Percentiles rank a stretch among this genome's conserved stretches.
Conservation (phyloP, 2,329 filamentous ascomycete genomes). For the Fusarium camptoceras region DNA sequence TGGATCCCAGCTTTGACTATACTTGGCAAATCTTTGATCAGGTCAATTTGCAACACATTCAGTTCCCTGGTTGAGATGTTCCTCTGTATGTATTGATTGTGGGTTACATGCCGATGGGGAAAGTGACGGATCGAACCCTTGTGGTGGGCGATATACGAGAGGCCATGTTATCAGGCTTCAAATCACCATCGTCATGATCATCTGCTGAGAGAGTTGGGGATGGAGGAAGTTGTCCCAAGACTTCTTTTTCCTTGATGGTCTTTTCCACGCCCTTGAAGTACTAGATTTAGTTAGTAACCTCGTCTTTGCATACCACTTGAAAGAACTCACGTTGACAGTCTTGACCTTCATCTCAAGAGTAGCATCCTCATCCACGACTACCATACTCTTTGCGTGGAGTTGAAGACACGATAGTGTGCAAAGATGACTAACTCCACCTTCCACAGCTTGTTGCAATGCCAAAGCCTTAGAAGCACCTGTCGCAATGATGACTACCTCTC, state of each 20-base stretch:
- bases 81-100: fast-evolving
- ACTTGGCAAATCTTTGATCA: constrained; percentile 20
- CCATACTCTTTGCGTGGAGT: constrained; percentile 11
- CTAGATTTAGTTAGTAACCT: neutral
- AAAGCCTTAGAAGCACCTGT: neutral
- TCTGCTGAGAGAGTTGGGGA: constrained; percentile 5
- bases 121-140: constrained; percentile 11
- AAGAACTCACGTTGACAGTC: constrained; percentile 6
- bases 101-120: neutral
- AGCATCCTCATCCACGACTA: constrained; percentile 8
- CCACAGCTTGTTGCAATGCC: constrained; percentile 7
- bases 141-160: neutral
- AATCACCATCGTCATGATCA: neutral
- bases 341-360: constrained; percentile 16
- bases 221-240: neutral
- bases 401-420: constrained; percentile 15
- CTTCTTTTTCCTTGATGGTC: constrained; percentile 5
- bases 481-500: constrained; percentile 16
- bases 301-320: fast-evolving
- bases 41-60: constrained; percentile 21
- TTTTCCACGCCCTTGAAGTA: constrained; percentile 14
- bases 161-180: constrained; percentile 25
- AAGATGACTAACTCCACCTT: constrained; percentile 16
- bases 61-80: constrained; percentile 1
- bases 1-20: constrained; percentile 19